Evolutionary conservation across 2,329 filamentous ascomycete species (phyloP), one percentile per base, ranked within the genome.

Genomic region (Pochonia chlamydosporia): DNA sequence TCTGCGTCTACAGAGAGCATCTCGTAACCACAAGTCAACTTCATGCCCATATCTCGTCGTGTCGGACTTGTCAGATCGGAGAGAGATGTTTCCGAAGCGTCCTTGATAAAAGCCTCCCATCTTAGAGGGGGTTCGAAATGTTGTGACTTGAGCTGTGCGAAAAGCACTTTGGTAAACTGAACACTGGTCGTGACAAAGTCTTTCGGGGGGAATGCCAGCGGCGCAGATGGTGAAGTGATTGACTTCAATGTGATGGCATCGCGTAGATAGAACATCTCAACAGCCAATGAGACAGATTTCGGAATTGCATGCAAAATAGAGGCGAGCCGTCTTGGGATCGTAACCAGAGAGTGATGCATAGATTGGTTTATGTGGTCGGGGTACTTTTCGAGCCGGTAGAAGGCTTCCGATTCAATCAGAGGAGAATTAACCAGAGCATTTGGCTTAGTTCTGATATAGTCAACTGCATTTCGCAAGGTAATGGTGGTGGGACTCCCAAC

Each of bases 201-300:
- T 40, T 76, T 67, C 0, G 90, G 90, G 3, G 82, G 76, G 57
- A 99, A 95, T 2, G 66, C 61, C 2, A 90, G 71, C 0, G 69
- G 64, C 1, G 64, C 68, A 0, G 78, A 64, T 28, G 77, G 70
- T 2, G 76, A 75, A 47, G 83, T 70, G 3, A 96, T 70, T 1
- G 83, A 79, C 47, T 84, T 85, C 37, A 96, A 67, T 1, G 85
- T 76, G 48, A 89, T 75, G 0, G 89, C 85, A 59, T 97, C 91
- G 51, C 93, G 83, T 13, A 96, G 76, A 63, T 97, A 97, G 65
- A 99, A 97, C 1, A 87, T 83, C 65, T 99, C 95, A 3, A 92
- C 80, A 1, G 89, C 90, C 0, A 90, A 82, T 3, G 90, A 85
- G 48, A 97, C 82, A 50, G 87, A 83, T 14, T 83, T 78, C 1